These are phyloP conservation scores for Corchorus olitorius DNA, from an alignment of 345 rosid species.

Conservation along the genomic window DNA sequence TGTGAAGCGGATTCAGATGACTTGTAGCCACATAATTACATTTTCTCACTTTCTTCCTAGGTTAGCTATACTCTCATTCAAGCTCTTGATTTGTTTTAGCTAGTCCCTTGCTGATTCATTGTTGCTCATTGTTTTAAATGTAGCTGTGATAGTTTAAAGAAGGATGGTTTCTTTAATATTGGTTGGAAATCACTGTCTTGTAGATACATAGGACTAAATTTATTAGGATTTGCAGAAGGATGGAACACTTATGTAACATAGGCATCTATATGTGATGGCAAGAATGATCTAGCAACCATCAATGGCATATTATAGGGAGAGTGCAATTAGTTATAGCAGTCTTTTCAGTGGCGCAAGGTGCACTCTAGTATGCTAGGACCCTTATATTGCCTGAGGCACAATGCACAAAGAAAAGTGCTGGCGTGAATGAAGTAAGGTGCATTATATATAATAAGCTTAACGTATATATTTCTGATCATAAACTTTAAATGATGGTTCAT, in stretches of 20 bases:
- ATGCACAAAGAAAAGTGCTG: too few species aligned
- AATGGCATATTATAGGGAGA: background rate
- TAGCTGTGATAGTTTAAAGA: background rate
- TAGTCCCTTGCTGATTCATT: background rate
- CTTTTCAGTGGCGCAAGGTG: background rate
- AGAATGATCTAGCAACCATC: background rate
- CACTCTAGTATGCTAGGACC: too few species aligned
- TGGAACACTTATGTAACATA: background rate
- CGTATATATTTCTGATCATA: too few species aligned
- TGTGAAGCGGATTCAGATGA: conserved; percentile 39
- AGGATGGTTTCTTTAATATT: background rate
- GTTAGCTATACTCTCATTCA: conserved; percentile 29
- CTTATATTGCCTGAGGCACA: too few species aligned
- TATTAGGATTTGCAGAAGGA: background rate
- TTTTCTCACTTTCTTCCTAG: conserved; percentile 76
- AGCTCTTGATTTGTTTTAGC: background rate
- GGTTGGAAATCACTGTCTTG: background rate
- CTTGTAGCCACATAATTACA: conserved; percentile 52
- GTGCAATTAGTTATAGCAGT: background rate
- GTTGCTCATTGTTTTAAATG: background rate
- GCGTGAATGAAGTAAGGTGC: too few species aligned
- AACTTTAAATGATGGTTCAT: too few species aligned
- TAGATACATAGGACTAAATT: background rate
- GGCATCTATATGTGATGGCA: background rate
- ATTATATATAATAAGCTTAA: too few species aligned